These are phyloP conservation scores for Plasmodium ovale DNA, from an alignment of 169 alveolate species.

Conservation along the genomic window DNA sequence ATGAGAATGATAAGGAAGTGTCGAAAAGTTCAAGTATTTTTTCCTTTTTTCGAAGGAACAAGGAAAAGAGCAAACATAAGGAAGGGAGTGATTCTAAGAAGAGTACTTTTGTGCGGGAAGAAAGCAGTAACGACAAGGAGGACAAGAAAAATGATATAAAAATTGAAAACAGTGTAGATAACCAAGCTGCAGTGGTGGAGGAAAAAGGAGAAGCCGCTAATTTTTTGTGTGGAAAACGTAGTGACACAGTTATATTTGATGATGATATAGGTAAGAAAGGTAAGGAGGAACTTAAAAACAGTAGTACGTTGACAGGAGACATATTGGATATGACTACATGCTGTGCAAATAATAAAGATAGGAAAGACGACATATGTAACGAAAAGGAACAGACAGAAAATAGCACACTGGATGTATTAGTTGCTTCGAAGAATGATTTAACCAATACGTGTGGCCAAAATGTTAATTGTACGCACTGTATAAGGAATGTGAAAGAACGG, in stretches of 20 bases:
- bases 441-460: not conserved
- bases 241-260: not conserved
- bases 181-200: not conserved
- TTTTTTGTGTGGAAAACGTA: not conserved
- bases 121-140: too few relatives aligned
- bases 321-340: not conserved
- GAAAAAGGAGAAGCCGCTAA: not conserved
- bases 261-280: not conserved
- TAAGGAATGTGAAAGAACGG: conserved; percentile 1
- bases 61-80: not conserved
- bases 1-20: not conserved
- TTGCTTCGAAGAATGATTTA: not conserved
- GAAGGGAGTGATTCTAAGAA: not conserved
- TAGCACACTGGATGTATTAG: not conserved
- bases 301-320: not conserved
- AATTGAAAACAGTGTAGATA: too few relatives aligned
- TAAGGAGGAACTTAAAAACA: conserved; percentile 13
- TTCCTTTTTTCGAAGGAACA: conserved; percentile 10
- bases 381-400: not conserved
- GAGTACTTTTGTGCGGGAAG: too few relatives aligned
- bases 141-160: too few relatives aligned
- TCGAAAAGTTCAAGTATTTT: not conserved
- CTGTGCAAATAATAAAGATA: not conserved
- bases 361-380: not conserved
- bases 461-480: not conserved